These are phyloP conservation scores for Rhizopogon roseolus DNA, from an alignment of 768 basidiomycete genomes.

Conservation along the genomic window DNA sequence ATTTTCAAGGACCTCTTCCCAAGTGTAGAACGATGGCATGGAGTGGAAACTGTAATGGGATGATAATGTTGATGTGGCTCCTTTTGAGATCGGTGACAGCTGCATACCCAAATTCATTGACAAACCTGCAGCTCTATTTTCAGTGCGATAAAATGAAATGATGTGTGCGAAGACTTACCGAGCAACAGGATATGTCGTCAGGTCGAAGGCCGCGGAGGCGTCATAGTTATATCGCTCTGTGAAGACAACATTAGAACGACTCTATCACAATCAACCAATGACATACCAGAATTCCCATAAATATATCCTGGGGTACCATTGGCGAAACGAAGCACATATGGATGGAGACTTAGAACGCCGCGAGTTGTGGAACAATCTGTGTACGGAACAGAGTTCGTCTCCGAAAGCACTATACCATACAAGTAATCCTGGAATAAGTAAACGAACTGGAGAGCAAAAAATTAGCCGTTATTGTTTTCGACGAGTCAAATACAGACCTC, in stretches of 20 bases:
- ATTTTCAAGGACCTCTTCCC: conserved; percentile 50
- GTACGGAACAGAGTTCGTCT: conserved; percentile 52
- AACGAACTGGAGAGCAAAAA: conserved; percentile 33
- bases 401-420: conserved; percentile 40
- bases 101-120: conserved; percentile 55
- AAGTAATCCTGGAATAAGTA: conserved; percentile 50
- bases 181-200: conserved; percentile 46
- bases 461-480: not conserved
- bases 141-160: not conserved
- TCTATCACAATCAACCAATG: not conserved
- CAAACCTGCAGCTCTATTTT: conserved; percentile 31
- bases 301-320: conserved; percentile 49
- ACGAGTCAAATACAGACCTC: conserved; percentile 31
- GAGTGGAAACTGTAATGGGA: conserved; percentile 46
- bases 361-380: conserved; percentile 57
- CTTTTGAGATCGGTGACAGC: not conserved
- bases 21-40: conserved; percentile 58
- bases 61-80: not conserved
- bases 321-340: conserved; percentile 44
- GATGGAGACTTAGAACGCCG: conserved; percentile 53
- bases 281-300: conserved; percentile 49
- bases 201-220: conserved; percentile 46
- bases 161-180: conserved; percentile 23
- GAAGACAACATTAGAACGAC: not conserved
- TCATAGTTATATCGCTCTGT: conserved; percentile 57